These are phyloP conservation scores for Botrytis medusae DNA, from an alignment of 2,329 filamentous ascomycete genomes.

Conservation along the genomic window DNA sequence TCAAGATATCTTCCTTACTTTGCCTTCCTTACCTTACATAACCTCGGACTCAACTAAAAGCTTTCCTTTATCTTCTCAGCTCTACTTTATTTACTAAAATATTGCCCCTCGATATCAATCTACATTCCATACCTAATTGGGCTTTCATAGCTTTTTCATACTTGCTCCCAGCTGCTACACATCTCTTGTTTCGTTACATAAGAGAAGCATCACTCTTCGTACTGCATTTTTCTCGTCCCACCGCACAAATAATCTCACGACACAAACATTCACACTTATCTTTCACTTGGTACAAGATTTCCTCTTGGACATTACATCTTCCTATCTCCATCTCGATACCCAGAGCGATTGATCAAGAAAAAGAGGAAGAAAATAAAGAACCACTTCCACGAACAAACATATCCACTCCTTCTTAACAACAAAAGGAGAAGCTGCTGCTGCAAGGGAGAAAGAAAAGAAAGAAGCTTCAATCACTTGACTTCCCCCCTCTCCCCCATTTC, in stretches of 20 bases:
- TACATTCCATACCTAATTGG: slow-evolving; percentile 7
- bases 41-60: not conserved
- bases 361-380: not conserved
- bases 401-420: not conserved
- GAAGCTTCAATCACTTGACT: slow-evolving; percentile 15
- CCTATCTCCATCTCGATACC: slow-evolving; percentile 5
- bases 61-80: not conserved
- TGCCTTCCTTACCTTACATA: not conserved
- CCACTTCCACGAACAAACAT: not conserved
- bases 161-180: not conserved
- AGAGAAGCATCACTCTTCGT: slow-evolving; percentile 10
- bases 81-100: not conserved
- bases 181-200: not conserved
- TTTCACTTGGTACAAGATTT: slow-evolving; percentile 16
- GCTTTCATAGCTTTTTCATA: not conserved
- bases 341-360: not conserved
- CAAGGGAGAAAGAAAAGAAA: slow-evolving; percentile 4
- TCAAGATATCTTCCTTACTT: not conserved
- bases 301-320: not conserved
- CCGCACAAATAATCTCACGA: not conserved
- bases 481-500: not conserved
- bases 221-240: slow-evolving; percentile 1
- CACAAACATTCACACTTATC: slow-evolving; percentile 8
- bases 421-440: slow-evolving; percentile 1
- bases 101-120: slow-evolving; percentile 10